A percentile compares a stretch with the other conserved stretches of the same genome.
phyloP scores from a whole-genome alignment of 306 rosid species.

The Chamaecrista fasciculata region DNA sequence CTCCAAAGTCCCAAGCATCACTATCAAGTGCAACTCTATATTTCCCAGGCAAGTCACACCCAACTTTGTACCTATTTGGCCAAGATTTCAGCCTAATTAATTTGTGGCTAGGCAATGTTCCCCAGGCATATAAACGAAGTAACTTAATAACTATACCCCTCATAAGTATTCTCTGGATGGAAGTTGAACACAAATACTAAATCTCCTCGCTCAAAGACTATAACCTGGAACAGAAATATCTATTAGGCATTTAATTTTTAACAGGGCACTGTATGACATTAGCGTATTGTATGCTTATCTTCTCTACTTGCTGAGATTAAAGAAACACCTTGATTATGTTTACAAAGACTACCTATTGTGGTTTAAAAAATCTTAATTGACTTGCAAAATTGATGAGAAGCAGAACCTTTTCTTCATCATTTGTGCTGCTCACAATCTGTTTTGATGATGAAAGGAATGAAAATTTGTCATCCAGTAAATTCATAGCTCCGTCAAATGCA shows the following conservation, averaged over 20 bases:
- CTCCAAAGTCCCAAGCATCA: slow-evolving; percentile 82
- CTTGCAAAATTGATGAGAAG: slow-evolving; percentile 12
- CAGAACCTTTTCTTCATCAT: slow-evolving; percentile 78
- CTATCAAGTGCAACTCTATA: slow-evolving; percentile 94
- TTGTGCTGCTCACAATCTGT: slow-evolving; percentile 83
- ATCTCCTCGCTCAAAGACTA: slow-evolving; percentile 93
- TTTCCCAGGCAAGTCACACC: slow-evolving; percentile 96
- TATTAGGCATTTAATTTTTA: slow-evolving; percentile 17
- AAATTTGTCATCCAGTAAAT: slow-evolving; percentile 79
- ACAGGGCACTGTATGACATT: not conserved
- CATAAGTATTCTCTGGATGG: slow-evolving; percentile 76
- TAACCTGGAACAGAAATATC: slow-evolving; percentile 54
- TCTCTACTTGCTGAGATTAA: slow-evolving; percentile 11
- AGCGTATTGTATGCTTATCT: not conserved
- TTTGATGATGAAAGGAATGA: slow-evolving; percentile 71
- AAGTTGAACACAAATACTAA: slow-evolving; percentile 89
- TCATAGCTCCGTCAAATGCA: slow-evolving; percentile 91
- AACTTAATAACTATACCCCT: slow-evolving; percentile 60
- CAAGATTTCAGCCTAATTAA: slow-evolving; percentile 33
- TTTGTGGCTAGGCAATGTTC: slow-evolving; percentile 14
- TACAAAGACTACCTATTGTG: not conserved
- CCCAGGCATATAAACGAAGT: slow-evolving; percentile 13
- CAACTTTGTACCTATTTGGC: slow-evolving; percentile 80
- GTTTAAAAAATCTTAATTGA: slow-evolving; percentile 10
- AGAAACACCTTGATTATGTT: slow-evolving; percentile 11